Evolutionary conservation across 129 eudicot species (phyloP).

Genomic region (Flaveria trinervia): DNA sequence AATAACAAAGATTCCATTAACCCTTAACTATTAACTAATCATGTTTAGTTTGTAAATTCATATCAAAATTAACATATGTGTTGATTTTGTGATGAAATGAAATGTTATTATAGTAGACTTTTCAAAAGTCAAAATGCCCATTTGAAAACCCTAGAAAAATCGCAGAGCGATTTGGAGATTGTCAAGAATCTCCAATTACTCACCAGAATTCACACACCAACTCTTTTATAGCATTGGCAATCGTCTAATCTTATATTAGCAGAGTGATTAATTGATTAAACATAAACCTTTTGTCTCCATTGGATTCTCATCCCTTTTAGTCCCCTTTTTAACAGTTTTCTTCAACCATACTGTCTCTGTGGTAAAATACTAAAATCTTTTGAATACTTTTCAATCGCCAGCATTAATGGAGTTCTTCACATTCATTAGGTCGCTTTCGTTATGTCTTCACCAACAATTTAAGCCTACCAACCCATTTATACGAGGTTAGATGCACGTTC

Average conservation of each 20-base stretch:
- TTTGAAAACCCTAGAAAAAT: slow-evolving; percentile 10
- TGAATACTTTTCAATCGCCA: slow-evolving; percentile 19
- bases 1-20: no score
- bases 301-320: neutral
- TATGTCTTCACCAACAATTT: neutral
- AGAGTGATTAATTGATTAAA: no score
- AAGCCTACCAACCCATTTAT: slow-evolving; percentile 16
- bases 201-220: neutral
- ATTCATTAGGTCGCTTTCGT: slow-evolving; percentile 22
- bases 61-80: no score
- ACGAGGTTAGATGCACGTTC: slow-evolving; percentile 30
- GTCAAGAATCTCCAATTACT: neutral
- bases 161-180: neutral
- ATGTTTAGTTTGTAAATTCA: no score
- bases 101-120: no score
- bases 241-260: no score
- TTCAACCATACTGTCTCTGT: slow-evolving; percentile 18
- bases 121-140: no score
- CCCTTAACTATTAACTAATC: no score
- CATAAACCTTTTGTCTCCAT: neutral
- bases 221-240: neutral
- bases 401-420: slow-evolving; percentile 21
- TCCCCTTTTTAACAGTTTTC: slow-evolving; percentile 18
- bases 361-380: slow-evolving; percentile 8
- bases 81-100: no score